Evolutionary conservation across 768 basidiomycete genomes (phyloP), one percentile per base, ranked within the genome.

Genomic region (Zangia roseola): DNA sequence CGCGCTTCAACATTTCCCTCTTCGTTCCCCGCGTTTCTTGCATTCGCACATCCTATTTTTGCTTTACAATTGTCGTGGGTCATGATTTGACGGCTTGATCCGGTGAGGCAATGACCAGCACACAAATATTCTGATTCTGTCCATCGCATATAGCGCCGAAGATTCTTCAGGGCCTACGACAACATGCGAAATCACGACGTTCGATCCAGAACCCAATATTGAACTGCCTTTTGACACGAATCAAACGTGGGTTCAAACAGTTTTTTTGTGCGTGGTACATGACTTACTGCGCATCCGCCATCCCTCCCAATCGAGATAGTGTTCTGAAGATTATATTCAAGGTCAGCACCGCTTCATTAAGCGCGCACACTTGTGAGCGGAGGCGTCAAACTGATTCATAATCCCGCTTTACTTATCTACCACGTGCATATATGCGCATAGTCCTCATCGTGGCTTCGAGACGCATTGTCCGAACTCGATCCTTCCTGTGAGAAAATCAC

Each of bases 381-480:
- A 42, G 23, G 28, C 38, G 19, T 40, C 41, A 9, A 39, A 47
- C 36, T 48, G n/a, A 47, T 31, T 24, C 35, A 3, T 24, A 10
- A 40, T 33, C 25, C 4, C 31, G 16, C 8, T 43, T 25, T 14
- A 30, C 10, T 53, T 30, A 40, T 13, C 25, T 21, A 24, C 38
- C 36, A 13, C 17, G 38, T 26, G 28, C n/a, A 21, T n/a, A n/a
- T 19, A 47, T 76, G 21, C 23, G n/a, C 14, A 16, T 46, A 68
- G 67, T 68, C 66, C 81, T 95, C 94, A 3, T 94, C 88, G 6
- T 94, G 93, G 91, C 84, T 98, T 28, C 84, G 90, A 36, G 93
- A 97, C 50, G 93, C 94, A 0, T 78, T 97, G 13, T 84, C 86
- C 10, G 95, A 97, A 62, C 76, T 99, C 13, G 94, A 97, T 57